Evolutionary conservation across 2,329 filamentous ascomycete species (phyloP), one percentile per base, ranked within the genome.

Genomic region (Colletotrichum brevisporum): DNA sequence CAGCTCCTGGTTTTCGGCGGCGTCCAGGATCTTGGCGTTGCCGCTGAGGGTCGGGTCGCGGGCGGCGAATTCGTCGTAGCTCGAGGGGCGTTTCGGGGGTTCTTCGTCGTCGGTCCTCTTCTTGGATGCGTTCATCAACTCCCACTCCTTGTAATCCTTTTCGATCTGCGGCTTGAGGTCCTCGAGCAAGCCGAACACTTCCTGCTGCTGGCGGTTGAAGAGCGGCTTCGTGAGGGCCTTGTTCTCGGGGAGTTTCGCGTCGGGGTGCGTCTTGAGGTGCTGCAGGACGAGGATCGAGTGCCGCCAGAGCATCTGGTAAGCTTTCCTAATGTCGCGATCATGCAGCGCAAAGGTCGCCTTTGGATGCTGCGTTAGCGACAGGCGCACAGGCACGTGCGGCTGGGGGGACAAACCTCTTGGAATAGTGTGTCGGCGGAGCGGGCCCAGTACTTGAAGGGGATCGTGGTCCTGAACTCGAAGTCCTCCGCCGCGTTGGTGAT

Each of bases 301-400:
- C 74, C 96, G 91, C 78, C 96, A 94, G n/a, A 97, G 88, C 68
- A 98, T 90, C 63, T 98, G 88, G 79, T 97, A 99, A 5, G 95
- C 93, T 76, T 96, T 92, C 74, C 94, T 90, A 72, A 94, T 90
- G 80, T 98, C 95, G 75, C 92, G 91, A 80, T 98, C 95, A 50
- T 88, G 88, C 75, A 96, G 88, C 77, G 97, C 97, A 74, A 95
- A 94, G 59, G 89, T 86, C 21, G 94, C 95, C 93, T 98, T 41
- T 63, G 48, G 31, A 36, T 39, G n/a, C 18, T 55, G 36, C 58
- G 56, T 47, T 18, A 8, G 41, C 12, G 12, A 18, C 27, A 13
- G 15, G 51, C 16, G 48, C 48, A 5, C 18, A 15, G 27, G 41
- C 48, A 36, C 31, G 31, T 36, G 26, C 5, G 41, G 13, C 15